A percentile compares a stretch with the other conserved stretches of the same genome.
Evolutionary conservation across 1,284 basidiomycete species (phyloP).

Genomic region (Thelephora terrestris): DNA sequence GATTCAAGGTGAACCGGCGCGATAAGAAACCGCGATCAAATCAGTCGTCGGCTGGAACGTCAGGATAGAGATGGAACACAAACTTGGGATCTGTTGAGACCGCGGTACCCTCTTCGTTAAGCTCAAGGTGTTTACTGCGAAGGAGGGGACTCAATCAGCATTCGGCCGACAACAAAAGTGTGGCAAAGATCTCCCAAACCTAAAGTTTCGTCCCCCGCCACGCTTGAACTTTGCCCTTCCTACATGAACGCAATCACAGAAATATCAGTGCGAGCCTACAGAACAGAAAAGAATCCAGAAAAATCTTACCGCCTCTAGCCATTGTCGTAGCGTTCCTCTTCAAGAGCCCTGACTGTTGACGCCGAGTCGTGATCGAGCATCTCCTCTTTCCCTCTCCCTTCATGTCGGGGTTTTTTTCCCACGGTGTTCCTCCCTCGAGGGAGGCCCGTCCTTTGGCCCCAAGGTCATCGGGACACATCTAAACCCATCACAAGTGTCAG

Average conservation of each 20-base stretch:
- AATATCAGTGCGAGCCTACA: neutral
- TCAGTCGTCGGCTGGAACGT: slow-evolving; percentile 4
- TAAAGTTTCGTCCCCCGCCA: slow-evolving; percentile 61
- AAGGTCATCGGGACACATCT: too few species aligned
- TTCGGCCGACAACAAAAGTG: neutral
- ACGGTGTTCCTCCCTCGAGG: too few species aligned
- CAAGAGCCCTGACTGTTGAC: too few species aligned
- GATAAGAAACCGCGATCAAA: slow-evolving; percentile 2
- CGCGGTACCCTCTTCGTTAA: slow-evolving; percentile 55
- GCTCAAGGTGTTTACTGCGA: slow-evolving; percentile 44
- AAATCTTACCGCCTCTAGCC: slow-evolving; percentile 13
- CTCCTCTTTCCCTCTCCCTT: too few species aligned
- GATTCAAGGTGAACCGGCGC: too few species aligned
- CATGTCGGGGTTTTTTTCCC: too few species aligned
- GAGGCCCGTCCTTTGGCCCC: too few species aligned
- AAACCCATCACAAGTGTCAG: too few species aligned
- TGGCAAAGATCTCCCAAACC: neutral
- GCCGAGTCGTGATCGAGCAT: too few species aligned
- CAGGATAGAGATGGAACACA: slow-evolving; percentile 1
- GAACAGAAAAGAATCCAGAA: slow-evolving; percentile 5
- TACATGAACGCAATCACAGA: slow-evolving; percentile 15
- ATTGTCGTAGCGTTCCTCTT: slow-evolving; percentile 7
- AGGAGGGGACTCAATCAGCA: slow-evolving; percentile 3
- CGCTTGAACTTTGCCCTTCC: slow-evolving; percentile 81
- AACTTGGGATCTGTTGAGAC: slow-evolving; percentile 39